Conservation (phyloP, 2,329 filamentous ascomycete genomes). For the Xylariaceae sp. region DNA sequence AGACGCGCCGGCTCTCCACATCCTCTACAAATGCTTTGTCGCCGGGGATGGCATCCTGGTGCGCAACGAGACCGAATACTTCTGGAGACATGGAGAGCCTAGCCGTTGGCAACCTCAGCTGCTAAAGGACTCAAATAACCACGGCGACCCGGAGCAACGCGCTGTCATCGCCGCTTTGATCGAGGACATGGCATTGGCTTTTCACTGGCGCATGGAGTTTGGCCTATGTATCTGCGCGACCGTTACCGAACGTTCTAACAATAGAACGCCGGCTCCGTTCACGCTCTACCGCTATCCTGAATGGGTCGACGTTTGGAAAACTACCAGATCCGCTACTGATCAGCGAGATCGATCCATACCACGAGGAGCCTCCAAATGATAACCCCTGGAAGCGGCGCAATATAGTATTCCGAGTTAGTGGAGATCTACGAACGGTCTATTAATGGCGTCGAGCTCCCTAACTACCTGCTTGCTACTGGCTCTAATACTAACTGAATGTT, state of each 20-base stretch:
- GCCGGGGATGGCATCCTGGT: neutral
- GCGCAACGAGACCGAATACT: slow-evolving; percentile 5
- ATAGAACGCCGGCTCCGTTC: slow-evolving; percentile 6
- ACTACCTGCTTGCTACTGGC: neutral
- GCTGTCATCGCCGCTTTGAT: too few relatives aligned
- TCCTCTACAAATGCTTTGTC: slow-evolving; percentile 1
- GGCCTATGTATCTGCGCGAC: neutral
- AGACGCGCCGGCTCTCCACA: neutral
- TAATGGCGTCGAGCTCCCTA: neutral
- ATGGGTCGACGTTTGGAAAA: neutral
- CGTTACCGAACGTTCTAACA: neutral
- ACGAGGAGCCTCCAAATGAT: neutral
- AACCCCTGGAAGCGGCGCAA: slow-evolving; percentile 3
- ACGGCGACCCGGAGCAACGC: too few relatives aligned
- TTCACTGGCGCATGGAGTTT: neutral
- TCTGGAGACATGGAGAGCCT: slow-evolving; percentile 7
- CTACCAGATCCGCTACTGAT: slow-evolving; percentile 2
- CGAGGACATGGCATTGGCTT: too few relatives aligned
- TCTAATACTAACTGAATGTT: neutral
- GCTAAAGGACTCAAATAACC: neutral
- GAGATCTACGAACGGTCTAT: slow-evolving; percentile 3
- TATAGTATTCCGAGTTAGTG: neutral
- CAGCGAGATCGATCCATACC: neutral
- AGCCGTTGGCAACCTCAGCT: slow-evolving; percentile 1
- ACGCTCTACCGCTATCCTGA: slow-evolving; percentile 2